Base-by-base conservation (phyloP, 345 rosid genomes). In the sweet orange (Citrus sinensis) region DNA sequence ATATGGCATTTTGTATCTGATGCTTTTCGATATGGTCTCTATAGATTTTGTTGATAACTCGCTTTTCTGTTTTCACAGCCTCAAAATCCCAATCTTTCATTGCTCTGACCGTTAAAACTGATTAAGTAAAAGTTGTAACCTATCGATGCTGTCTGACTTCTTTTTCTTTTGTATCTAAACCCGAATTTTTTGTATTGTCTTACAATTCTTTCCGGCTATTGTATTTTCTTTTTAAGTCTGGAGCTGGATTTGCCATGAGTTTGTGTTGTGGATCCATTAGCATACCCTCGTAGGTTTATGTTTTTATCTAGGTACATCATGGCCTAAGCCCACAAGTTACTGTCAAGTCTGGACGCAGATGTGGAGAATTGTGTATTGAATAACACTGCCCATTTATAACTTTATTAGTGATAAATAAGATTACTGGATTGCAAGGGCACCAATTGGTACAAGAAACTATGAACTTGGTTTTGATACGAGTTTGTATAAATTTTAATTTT, bases 401-500 rank as follows among this genome's bases (percentile, higher is more conserved):
- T 37, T 34, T 34, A 35, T n/a, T 37, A 24, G 40, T 76, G 27
- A 76, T 54, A 0, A 25, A 35, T 35, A 51, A 67, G n/a, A 70
- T 70, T 59, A 6, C 16, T 79, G 59, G 27, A 70, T 68, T 68
- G 64, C 67, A 39, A 61, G 73, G 8, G 40, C 62, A 35, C 59
- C 16, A 32, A 61, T 27, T 17, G 51, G 13, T 76, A 25, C 40
- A 14, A 40, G 14, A 37, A 63, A 76, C 24, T 66, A 46, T 67
- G 55, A 29, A 4, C 24, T 75, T 34, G 73, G 25, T 72, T 59
- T 59, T 76, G 25, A 27, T 67, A 67, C 32, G 72, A 10, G 13
- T 32, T 73, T 77, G 22, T 70, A 58, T 73, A 67, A 64, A 65
- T 64, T 71, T 72, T 75, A 25, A 29, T 54, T 65, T 42, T 63